These are phyloP conservation scores for Trichoderma sp. DNA, from an alignment of 2,329 filamentous ascomycete species.

Conservation along the genomic window DNA sequence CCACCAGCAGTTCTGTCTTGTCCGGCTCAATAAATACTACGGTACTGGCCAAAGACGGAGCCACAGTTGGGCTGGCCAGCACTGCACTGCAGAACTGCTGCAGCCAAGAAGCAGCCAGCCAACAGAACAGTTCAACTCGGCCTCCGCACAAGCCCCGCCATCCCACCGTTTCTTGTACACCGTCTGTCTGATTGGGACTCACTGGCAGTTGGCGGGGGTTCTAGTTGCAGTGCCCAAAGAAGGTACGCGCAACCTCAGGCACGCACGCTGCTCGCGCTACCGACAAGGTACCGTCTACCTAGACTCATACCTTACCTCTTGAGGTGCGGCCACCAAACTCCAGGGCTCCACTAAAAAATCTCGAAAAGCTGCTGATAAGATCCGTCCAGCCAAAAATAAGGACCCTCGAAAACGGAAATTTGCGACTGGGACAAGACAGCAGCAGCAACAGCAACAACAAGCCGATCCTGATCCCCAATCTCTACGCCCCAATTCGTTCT, in stretches of 20 bases:
- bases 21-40: conserved; percentile 16
- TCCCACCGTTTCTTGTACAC: conserved; percentile 22
- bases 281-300: background rate
- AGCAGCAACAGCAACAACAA: background rate
- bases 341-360: conserved; percentile 28
- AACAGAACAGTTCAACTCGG: background rate
- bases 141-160: conserved; percentile 14
- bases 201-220: no score
- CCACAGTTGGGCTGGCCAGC: conserved; percentile 19
- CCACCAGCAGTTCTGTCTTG: background rate
- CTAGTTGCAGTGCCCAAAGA: no score
- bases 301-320: background rate
- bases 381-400: background rate
- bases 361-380: conserved; percentile 27
- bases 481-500: background rate
- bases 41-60: conserved; percentile 1
- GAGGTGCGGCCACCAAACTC: no score
- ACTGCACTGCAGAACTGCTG: background rate
- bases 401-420: background rate
- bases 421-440: background rate
- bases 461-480: background rate
- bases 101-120: no score
- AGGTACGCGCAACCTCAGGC: no score
- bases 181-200: conserved; percentile 1
- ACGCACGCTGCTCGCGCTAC: background rate